phyloP scores from a whole-genome alignment of 140 eudicot genomes.

The Oenanthe javanica region DNA sequence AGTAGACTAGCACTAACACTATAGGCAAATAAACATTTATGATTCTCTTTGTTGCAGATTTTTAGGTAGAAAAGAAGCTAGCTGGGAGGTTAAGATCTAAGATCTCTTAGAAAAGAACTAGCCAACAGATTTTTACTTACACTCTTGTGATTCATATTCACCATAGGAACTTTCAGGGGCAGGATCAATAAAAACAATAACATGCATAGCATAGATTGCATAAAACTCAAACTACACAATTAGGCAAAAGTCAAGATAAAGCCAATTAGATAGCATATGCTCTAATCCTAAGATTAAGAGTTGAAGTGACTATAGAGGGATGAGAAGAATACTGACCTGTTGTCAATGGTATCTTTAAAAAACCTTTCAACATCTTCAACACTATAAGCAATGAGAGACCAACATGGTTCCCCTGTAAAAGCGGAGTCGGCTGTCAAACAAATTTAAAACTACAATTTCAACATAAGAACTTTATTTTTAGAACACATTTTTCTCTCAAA shows the following conservation, averaged over 20 bases:
- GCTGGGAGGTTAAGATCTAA: neutral
- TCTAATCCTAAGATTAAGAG: neutral
- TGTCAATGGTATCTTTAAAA: conserved; percentile 80
- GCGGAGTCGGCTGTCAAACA: too few species aligned
- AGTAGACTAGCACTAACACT: neutral
- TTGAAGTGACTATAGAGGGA: neutral
- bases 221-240: neutral
- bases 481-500: neutral
- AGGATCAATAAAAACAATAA: neutral
- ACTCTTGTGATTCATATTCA: neutral
- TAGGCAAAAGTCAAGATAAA: neutral
- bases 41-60: neutral
- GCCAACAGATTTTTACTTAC: neutral
- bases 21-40: neutral
- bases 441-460: too few species aligned
- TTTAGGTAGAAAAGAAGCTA: neutral
- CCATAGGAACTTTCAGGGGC: neutral
- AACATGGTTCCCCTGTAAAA: conserved; percentile 60
- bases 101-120: neutral
- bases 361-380: conserved; percentile 81
- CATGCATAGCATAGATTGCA: neutral
- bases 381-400: conserved; percentile 66
- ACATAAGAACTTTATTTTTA: too few species aligned
- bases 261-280: neutral
- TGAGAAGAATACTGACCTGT: conserved; percentile 43